Evolutionary conservation across 1,284 basidiomycete species (phyloP).

Genomic region (Coniophora puteana): DNA sequence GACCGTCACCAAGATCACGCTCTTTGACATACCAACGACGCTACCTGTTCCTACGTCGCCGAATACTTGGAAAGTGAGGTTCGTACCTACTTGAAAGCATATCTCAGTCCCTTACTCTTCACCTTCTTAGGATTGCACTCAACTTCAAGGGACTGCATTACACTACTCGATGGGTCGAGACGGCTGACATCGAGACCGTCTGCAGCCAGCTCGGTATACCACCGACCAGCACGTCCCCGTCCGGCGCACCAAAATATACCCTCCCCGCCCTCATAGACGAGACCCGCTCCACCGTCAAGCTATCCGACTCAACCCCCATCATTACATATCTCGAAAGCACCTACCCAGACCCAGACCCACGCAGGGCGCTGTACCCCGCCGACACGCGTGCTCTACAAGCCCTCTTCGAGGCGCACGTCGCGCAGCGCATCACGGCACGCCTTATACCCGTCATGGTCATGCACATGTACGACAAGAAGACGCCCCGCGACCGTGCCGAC

Average conservation of each 20-base stretch:
- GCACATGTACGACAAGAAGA: constrained; percentile 13
- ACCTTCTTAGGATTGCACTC: constrained; percentile 10
- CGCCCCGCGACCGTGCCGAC: constrained; percentile 9
- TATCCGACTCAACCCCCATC: constrained; percentile 15
- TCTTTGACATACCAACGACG: constrained; percentile 11
- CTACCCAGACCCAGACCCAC: constrained; percentile 13
- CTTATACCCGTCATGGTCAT: constrained; percentile 11
- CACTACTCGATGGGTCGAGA: constrained; percentile 11
- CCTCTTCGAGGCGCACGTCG: constrained; percentile 10
- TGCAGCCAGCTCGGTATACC: constrained; percentile 9
- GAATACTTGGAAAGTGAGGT: constrained; percentile 16
- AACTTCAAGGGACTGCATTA: constrained; percentile 12
- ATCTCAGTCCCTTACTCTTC: background rate
- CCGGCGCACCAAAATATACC: constrained; percentile 14
- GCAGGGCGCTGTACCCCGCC: constrained; percentile 8
- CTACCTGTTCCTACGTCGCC: constrained; percentile 12
- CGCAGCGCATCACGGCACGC: constrained; percentile 5
- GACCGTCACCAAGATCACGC: constrained; percentile 11
- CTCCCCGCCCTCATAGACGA: constrained; percentile 15
- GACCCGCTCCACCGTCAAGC: constrained; percentile 7
- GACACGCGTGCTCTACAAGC: constrained; percentile 9
- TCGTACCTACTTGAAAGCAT: no score
- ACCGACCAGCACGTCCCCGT: constrained; percentile 4
- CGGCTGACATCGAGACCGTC: constrained; percentile 8
- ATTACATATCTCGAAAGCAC: constrained; percentile 16